A percentile compares a stretch with the other conserved stretches of the same genome.
These are phyloP conservation scores for Sherardia arvensis DNA, from an alignment of 257 asterid genomes.

Conservation along the genomic window DNA sequence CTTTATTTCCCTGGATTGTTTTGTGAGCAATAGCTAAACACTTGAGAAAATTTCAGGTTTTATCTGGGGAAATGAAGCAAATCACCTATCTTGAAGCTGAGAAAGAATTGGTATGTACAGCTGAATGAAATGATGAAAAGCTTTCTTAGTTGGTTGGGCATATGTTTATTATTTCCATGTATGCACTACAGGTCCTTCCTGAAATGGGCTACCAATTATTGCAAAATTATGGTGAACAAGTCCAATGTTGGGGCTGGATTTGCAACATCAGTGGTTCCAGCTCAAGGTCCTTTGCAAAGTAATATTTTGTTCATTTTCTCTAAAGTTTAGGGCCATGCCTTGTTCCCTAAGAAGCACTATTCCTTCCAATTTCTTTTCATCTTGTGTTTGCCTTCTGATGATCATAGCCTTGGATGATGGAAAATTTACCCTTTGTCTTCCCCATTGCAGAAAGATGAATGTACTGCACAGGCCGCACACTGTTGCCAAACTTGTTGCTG, in stretches of 20 bases:
- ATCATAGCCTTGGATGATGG: neutral
- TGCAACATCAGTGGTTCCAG: slow-evolving; percentile 61
- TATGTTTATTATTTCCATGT: slow-evolving; percentile 17
- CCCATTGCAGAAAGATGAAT: slow-evolving; percentile 56
- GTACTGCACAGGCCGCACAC: slow-evolving; percentile 60
- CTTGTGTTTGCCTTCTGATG: neutral
- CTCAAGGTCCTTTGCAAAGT: slow-evolving; percentile 64
- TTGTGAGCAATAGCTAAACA: slow-evolving; percentile 15
- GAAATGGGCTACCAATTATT: slow-evolving; percentile 85
- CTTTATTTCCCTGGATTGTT: slow-evolving; percentile 11
- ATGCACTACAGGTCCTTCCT: slow-evolving; percentile 55
- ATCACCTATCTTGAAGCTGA: slow-evolving; percentile 59
- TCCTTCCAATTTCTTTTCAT: neutral
- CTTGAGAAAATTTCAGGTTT: slow-evolving; percentile 39
- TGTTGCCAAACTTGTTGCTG: slow-evolving; percentile 67
- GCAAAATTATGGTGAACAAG: slow-evolving; percentile 67
- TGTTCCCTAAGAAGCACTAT: neutral
- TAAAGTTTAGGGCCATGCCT: neutral
- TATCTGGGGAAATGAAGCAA: slow-evolving; percentile 73
- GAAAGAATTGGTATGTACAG: slow-evolving; percentile 59
- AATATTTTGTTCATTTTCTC: slow-evolving; percentile 12
- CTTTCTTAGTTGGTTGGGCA: slow-evolving; percentile 10
- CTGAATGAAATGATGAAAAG: neutral
- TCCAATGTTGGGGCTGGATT: slow-evolving; percentile 91
- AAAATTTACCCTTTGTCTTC: neutral